Percentiles rank a stretch among this genome's conserved stretches.
Conservation (phyloP, 371 early-diverging fungal species). For the Syncephalastrum racemosum region DNA sequence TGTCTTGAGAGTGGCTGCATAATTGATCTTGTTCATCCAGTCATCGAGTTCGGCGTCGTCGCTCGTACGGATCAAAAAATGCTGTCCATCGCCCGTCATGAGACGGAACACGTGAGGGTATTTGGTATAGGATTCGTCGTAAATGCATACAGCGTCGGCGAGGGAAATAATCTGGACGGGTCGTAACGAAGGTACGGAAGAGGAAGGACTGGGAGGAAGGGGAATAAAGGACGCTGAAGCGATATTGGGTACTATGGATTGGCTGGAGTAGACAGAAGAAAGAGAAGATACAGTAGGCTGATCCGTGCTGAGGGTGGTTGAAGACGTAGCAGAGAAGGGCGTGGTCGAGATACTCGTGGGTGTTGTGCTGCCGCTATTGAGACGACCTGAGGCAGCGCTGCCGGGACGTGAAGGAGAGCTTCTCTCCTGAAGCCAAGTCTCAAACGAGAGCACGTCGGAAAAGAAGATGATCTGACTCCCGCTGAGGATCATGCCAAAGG, state of each 20-base stretch:
- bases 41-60: slow-evolving; percentile 71
- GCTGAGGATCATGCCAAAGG: slow-evolving; percentile 72
- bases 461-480: slow-evolving; percentile 80
- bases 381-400: slow-evolving; percentile 4
- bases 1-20: slow-evolving; percentile 74
- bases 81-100: slow-evolving; percentile 67
- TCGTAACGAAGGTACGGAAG: slow-evolving; percentile 13
- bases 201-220: slow-evolving; percentile 5
- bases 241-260: slow-evolving; percentile 13
- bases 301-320: slow-evolving; percentile 11
- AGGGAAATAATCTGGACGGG: slow-evolving; percentile 66
- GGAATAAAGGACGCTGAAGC: slow-evolving; percentile 10
- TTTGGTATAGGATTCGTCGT: slow-evolving; percentile 69
- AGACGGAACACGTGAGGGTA: slow-evolving; percentile 78
- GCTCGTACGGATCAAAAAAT: slow-evolving; percentile 68
- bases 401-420: slow-evolving; percentile 16
- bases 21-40: slow-evolving; percentile 83
- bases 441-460: slow-evolving; percentile 48
- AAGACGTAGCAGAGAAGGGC: slow-evolving; percentile 4
- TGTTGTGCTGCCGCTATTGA: neutral
- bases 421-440: slow-evolving; percentile 40
- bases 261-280: slow-evolving; percentile 19
- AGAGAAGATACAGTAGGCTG: slow-evolving; percentile 14
- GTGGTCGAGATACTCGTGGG: neutral
- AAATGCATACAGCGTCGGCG: slow-evolving; percentile 67